Evolutionary conservation across 2,329 filamentous ascomycete genomes (phyloP), one percentile per base, ranked within the genome.

Genomic region (Sporothrix curviconia): DNA sequence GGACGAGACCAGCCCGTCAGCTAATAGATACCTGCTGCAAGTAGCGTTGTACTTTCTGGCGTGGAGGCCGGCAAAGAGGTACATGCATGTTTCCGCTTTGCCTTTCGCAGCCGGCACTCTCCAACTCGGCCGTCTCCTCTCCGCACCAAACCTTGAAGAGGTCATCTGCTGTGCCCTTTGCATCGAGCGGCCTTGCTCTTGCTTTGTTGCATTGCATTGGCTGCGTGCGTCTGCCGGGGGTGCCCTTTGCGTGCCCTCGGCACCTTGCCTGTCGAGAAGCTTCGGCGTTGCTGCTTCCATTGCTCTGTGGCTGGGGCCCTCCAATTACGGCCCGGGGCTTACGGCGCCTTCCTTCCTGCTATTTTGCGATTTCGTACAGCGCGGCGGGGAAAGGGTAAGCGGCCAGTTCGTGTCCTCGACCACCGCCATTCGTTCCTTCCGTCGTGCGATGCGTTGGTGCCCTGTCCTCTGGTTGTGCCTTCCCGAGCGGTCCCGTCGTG

Each of bases 241-340:
- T 44, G 22, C 22, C 42, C 37, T 24, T 17, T 28, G n/a, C 28
- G 9, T 34, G 44, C n/a, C n/a, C 22, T 24, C 17, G 47, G 36
- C 47, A 24, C 36, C 47, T 50, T 17, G 28, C 17, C 22, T 40
- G 14, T 12, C 8, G 50, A n/a, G n/a, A n/a, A 28, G 25, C 47
- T 34, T 39, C 30, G 12, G 17, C 28, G 17, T 32, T 19, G 49
- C 15, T 32, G 25, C 15, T 19, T 47, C 43, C 43, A n/a, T n/a
- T n/a, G n/a, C 19, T 32, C 25, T 32, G 50, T 25, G 36, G 50
- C 24, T 30, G n/a, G 49, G 28, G 47, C 19, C 36, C n/a, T n/a
- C 50, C 50, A 42, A 30, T 30, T 46, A 44, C 40, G 52, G n/a
- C n/a, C 52, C 52, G 40, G 46, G 40, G 52, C 52, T 39, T 39